Conservation (phyloP, 345 rosid genomes). For the Cardamine chenopodiifolia region DNA sequence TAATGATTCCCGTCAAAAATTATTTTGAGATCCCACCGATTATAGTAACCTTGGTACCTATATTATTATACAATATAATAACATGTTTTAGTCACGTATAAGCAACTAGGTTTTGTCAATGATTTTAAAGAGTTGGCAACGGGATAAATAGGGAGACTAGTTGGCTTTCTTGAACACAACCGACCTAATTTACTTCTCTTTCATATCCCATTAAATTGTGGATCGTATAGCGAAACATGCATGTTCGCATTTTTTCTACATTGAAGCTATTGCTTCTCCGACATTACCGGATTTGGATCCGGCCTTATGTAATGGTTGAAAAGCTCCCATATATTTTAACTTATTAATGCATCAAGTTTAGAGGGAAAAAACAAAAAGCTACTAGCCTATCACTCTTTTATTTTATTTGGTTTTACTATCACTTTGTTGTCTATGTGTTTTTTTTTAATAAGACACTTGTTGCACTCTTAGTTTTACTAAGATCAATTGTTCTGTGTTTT, state of each 20-base stretch:
- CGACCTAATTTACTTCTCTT: neutral
- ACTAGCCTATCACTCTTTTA: neutral
- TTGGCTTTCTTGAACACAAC: neutral
- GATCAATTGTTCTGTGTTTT: neutral
- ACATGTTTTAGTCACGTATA: neutral
- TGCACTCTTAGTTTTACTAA: neutral
- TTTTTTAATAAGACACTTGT: neutral
- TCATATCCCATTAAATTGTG: neutral
- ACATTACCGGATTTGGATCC: neutral
- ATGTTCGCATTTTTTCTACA: neutral
- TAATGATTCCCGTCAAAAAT: neutral
- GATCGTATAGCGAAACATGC: neutral
- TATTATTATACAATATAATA: neutral
- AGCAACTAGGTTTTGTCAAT: neutral
- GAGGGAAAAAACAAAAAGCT: neutral
- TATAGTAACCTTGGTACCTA: neutral
- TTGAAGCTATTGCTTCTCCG: neutral
- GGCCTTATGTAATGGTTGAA: neutral
- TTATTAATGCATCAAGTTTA: neutral
- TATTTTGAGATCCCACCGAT: neutral
- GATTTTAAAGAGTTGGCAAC: neutral
- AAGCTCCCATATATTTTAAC: too few relatives aligned
- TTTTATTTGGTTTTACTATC: too few relatives aligned
- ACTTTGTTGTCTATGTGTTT: neutral
- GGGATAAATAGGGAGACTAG: neutral